Evolutionary conservation across 495 filamentous ascomycete genomes (phyloP), one percentile per base, ranked within the genome.

Genomic region (Penicillium riverlandense): DNA sequence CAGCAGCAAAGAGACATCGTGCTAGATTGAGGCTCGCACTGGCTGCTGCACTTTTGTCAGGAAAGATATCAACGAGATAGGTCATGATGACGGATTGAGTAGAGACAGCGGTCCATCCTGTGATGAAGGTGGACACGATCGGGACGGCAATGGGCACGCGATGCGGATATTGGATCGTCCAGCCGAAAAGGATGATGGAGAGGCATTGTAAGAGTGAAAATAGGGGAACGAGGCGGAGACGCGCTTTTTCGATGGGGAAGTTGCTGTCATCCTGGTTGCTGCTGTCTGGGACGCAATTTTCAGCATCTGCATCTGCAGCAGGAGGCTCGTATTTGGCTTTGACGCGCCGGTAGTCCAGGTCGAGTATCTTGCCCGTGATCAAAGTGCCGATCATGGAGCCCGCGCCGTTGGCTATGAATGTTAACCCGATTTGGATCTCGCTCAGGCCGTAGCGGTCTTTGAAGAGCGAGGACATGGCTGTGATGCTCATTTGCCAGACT

Each of bases 1-100:
- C 83, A 2, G 83, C 85, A 4, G 82, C 83, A 29, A 87, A 64
- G 34, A 83, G 44, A 53, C 83, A 88, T 29, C 83, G 52, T 0
- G 78, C 76, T 8, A 89, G 59, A 51, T 89, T 88, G 43, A 82
- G 77, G 7, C 79, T 80, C 0, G 85, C 83, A 8, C 79, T 79
- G 0, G 82, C 82, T 0, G 81, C 77, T 0, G 75, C 77, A 2
- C 82, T 80, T 14, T 52, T 67, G 1, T 69, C 67, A 0, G 74
- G 77, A 46, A 80, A 80, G 6, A 86, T 65, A 49, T 88, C 84
- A 4, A 86, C 73, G 2, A 87, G 60, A 37, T 62, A 62, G 16
- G 55, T 62, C 50, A 57, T 56, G 54, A 86, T 57, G 22, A 54
- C 28, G 8, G 50, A 54, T 44, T 49, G 45, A 49, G 56, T 41